These are phyloP conservation scores for Chloris gayana DNA, from an alignment of 176 grass and related monocot species.

Conservation along the genomic window DNA sequence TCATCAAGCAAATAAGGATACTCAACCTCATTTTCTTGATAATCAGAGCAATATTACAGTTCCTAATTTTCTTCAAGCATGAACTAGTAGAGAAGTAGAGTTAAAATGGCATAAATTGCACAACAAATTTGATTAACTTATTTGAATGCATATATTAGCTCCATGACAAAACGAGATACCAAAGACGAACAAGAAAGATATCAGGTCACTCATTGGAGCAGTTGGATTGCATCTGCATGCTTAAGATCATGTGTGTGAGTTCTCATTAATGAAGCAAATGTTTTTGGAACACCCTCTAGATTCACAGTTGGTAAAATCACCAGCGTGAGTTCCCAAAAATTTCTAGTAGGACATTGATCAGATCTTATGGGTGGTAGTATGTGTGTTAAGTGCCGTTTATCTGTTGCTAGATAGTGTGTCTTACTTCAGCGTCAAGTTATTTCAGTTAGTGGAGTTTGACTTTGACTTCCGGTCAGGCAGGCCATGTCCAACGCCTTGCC, in stretches of 20 bases:
- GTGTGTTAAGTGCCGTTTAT: too few species aligned
- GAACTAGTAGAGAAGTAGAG: not conserved
- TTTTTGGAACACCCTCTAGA: not conserved
- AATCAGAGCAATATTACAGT: not conserved
- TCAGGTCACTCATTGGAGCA: not conserved
- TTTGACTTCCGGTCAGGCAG: too few species aligned
- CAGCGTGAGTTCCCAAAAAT: not conserved
- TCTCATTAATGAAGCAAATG: too few species aligned
- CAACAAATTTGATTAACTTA: not conserved
- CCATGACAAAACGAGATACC: not conserved
- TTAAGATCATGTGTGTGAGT: not conserved
- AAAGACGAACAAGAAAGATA: not conserved
- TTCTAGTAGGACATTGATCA: too few species aligned
- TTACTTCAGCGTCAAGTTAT: too few species aligned
- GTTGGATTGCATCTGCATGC: not conserved
- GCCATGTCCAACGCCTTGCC: too few species aligned
- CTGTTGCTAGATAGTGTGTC: too few species aligned
- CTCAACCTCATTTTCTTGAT: constrained; percentile 14
- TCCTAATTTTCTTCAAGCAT: not conserved
- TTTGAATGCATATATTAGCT: not conserved
- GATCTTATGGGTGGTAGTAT: too few species aligned
- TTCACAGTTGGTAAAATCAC: too few species aligned
- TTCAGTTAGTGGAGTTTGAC: too few species aligned
- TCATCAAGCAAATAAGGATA: not conserved
- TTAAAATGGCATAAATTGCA: not conserved